Conservation (phyloP, 2,329 filamentous ascomycete genomes). For the Hypoxylon sp. region DNA sequence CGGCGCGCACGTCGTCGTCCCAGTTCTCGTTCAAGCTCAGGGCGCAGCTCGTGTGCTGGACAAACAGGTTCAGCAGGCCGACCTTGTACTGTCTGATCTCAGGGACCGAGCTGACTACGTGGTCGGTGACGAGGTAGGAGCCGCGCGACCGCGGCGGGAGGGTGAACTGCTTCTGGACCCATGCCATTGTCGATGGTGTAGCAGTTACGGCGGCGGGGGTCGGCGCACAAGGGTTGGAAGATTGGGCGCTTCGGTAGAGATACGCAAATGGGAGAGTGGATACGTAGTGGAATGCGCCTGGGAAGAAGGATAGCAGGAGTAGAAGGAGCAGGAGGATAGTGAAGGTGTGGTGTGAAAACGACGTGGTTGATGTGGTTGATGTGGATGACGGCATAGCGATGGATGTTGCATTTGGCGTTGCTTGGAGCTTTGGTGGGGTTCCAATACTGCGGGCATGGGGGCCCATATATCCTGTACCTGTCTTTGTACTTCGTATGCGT, state of each 20-base stretch:
- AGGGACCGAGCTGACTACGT: slow-evolving; percentile 77
- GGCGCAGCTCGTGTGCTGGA: slow-evolving; percentile 95
- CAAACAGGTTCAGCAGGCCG: slow-evolving; percentile 87
- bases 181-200: slow-evolving; percentile 69
- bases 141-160: slow-evolving; percentile 83
- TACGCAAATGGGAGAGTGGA: slow-evolving; percentile 63
- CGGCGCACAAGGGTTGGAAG: slow-evolving; percentile 28
- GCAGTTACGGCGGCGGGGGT: slow-evolving; percentile 37
- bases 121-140: slow-evolving; percentile 89
- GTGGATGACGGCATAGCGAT: slow-evolving; percentile 57
- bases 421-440: slow-evolving; percentile 48
- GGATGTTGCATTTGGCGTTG: slow-evolving; percentile 32
- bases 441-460: background rate
- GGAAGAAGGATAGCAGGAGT: slow-evolving; percentile 66
- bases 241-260: slow-evolving; percentile 44
- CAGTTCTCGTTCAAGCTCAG: slow-evolving; percentile 94
- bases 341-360: slow-evolving; percentile 54
- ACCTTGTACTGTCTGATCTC: slow-evolving; percentile 87
- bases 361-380: slow-evolving; percentile 51
- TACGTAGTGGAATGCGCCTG: slow-evolving; percentile 64
- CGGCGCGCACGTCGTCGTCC: slow-evolving; percentile 83
- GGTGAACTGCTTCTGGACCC: slow-evolving; percentile 87
- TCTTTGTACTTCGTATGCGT: slow-evolving; percentile 12
- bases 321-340: slow-evolving; percentile 62
- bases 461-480: slow-evolving; percentile 5